Evolutionary conservation across 1,139 yeast species (phyloP).

Genomic region (Trichomonascaceae sp.): DNA sequence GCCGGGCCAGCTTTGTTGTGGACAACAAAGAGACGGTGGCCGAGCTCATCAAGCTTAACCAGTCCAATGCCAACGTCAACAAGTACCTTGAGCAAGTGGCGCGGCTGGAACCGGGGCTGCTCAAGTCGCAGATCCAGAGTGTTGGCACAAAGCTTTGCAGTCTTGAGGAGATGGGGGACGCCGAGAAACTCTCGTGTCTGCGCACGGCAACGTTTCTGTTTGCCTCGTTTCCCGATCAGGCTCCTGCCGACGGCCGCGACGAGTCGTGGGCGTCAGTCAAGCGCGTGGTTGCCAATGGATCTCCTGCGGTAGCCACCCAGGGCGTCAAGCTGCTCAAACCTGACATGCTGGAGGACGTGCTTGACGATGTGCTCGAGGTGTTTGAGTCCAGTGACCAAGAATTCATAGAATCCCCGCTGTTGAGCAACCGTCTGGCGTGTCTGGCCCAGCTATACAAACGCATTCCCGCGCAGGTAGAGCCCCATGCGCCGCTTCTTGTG

Average conservation of each 20-base stretch:
- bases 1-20: slow-evolving; percentile 47
- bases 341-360: slow-evolving; percentile 20
- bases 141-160: slow-evolving; percentile 25
- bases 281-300: slow-evolving; percentile 38
- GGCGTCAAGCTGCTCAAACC: slow-evolving; percentile 45
- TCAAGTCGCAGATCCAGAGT: slow-evolving; percentile 45
- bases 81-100: slow-evolving; percentile 51
- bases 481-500: slow-evolving; percentile 45
- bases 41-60: slow-evolving; percentile 37
- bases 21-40: slow-evolving; percentile 56
- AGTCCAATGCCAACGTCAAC: slow-evolving; percentile 23
- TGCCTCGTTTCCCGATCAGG: slow-evolving; percentile 32
- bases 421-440: slow-evolving; percentile 47
- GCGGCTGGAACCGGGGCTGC: slow-evolving; percentile 45
- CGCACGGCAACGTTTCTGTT: slow-evolving; percentile 52
- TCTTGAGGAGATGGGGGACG: slow-evolving; percentile 25
- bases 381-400: slow-evolving; percentile 2
- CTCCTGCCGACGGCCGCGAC: slow-evolving; percentile 12
- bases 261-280: slow-evolving; percentile 22
- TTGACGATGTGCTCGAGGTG: slow-evolving; percentile 25
- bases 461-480: slow-evolving; percentile 40
- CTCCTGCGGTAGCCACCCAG: slow-evolving; percentile 52
- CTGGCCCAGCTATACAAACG: slow-evolving; percentile 49
- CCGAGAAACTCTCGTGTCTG: slow-evolving; percentile 30
- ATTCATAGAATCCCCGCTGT: slow-evolving; percentile 5